Conservation (phyloP, 208 protist species). For the Trypanosoma scelopori region DNA sequence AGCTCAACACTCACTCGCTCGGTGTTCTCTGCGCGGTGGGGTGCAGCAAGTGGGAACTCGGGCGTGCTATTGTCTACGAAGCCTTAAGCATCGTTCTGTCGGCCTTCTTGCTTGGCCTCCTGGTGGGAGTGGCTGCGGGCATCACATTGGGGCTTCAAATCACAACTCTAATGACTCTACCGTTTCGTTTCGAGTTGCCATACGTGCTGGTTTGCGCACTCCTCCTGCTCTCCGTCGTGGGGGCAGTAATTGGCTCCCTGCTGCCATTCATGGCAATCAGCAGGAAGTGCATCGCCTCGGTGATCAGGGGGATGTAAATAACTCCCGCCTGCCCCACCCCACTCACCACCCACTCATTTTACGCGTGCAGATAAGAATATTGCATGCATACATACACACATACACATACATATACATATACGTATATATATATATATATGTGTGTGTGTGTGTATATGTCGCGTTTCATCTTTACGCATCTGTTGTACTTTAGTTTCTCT, state of each 20-base stretch:
- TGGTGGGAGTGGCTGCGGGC: slow-evolving; percentile 74
- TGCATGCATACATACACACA: too few relatives aligned
- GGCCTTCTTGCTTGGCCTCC: slow-evolving; percentile 80
- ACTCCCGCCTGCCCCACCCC: too few relatives aligned
- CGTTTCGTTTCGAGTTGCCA: slow-evolving; percentile 90
- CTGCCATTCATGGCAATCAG: slow-evolving; percentile 69
- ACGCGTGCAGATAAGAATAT: too few relatives aligned
- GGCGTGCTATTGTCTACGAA: slow-evolving; percentile 94
- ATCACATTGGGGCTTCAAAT: slow-evolving; percentile 88
- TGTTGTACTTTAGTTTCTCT: too few relatives aligned
- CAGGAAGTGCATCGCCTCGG: slow-evolving; percentile 56
- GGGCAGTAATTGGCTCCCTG: slow-evolving; percentile 87
- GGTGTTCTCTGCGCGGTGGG: slow-evolving; percentile 94
- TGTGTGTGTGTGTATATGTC: too few relatives aligned
- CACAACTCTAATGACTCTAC: slow-evolving; percentile 84
- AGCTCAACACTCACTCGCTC: slow-evolving; percentile 94
- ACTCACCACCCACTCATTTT: too few relatives aligned
- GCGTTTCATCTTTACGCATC: too few relatives aligned
- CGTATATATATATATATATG: too few relatives aligned
- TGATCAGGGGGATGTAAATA: background rate
- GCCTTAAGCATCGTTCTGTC: slow-evolving; percentile 91
- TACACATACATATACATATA: too few relatives aligned
- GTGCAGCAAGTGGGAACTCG: slow-evolving; percentile 77
- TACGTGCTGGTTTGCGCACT: slow-evolving; percentile 81
- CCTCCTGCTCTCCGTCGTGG: slow-evolving; percentile 65